Percentiles rank a stretch among this genome's conserved stretches.
phyloP scores from a whole-genome alignment of 495 filamentous ascomycete species.

The Aspergillus baeticus region DNA sequence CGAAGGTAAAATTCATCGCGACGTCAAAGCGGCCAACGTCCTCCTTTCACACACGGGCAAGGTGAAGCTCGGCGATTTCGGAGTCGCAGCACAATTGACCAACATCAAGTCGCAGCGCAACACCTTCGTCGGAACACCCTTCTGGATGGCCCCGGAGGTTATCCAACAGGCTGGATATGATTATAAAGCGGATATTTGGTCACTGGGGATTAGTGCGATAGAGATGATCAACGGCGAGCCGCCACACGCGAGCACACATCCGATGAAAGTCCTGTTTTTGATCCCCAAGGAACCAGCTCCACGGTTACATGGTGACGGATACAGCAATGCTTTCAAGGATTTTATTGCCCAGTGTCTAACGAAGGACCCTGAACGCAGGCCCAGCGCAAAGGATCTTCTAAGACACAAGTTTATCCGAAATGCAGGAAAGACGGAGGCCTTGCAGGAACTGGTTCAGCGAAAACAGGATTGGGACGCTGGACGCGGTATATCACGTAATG shows the following conservation, averaged over 20 bases:
- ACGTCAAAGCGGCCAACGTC: slow-evolving; percentile 96
- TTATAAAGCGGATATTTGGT: slow-evolving; percentile 98
- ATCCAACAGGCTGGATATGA: slow-evolving; percentile 97
- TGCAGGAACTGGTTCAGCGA: slow-evolving; percentile 85
- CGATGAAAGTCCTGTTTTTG: slow-evolving; percentile 98
- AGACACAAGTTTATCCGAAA: slow-evolving; percentile 84
- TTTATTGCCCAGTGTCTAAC: slow-evolving; percentile 87
- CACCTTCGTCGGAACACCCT: slow-evolving; percentile 98
- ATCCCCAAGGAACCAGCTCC: slow-evolving; percentile 93
- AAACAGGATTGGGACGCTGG: slow-evolving; percentile 76
- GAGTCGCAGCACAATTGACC: slow-evolving; percentile 92
- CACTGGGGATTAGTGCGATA: slow-evolving; percentile 91
- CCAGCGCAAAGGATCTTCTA: slow-evolving; percentile 84
- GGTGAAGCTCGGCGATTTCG: slow-evolving; percentile 97
- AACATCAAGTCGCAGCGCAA: slow-evolving; percentile 98
- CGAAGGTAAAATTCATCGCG: slow-evolving; percentile 95
- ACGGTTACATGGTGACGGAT: slow-evolving; percentile 76
- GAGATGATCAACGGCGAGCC: slow-evolving; percentile 93
- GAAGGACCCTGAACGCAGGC: slow-evolving; percentile 81
- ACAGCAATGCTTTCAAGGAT: slow-evolving; percentile 89
- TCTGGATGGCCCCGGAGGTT: slow-evolving; percentile 99
- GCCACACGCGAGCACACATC: slow-evolving; percentile 85
- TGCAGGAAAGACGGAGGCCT: slow-evolving; percentile 77
- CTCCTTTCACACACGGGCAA: slow-evolving; percentile 83
- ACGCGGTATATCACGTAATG: slow-evolving; percentile 55